Evolutionary conservation across 2,329 filamentous ascomycete genomes (phyloP), one percentile per base, ranked within the genome.

Genomic region (Aciculosporium take): DNA sequence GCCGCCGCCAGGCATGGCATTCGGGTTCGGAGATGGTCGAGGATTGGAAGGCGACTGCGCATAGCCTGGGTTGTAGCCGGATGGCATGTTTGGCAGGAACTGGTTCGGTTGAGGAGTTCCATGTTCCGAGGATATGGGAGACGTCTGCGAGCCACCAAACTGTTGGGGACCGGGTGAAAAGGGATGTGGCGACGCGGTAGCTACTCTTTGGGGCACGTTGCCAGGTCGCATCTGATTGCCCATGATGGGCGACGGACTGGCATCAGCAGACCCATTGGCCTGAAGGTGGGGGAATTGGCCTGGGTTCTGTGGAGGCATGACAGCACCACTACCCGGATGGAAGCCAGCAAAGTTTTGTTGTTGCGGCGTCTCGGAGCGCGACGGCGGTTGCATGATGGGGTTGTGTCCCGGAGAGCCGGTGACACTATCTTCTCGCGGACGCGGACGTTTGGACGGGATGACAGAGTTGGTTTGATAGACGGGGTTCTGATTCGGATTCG

Each of bases 171-270:
- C 79, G 13, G 84, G 83, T 2, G 84, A 88, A 58, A 93, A 94
- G 1, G 86, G 85, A 60, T 91, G 89, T 3, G 91, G 89, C 25
- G 91, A 96, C 33, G 86, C 82, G 35, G 89, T 95, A 49, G 87
- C 82, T 60, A 96, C 85, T 54, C 87, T 71, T 56, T 87, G 84
- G 30, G 81, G 79, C 12, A 82, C 78, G 52, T 73, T 73, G 55
- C 83, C 76, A 27, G 79, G 73, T 47, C 78, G 75, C 57, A 80
- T 68, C 54, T 93, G 88, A 56, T 81, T 87, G 46, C 77, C 76
- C 76, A 95, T 87, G 47, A 93, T 89, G 23, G 91, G 91, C 6
- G 91, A 96, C 9, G 89, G 89, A 30, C 86, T 94, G 46, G 85
- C 82, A 59, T 87, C 91, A 39, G 78, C 73, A 3, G 86, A 87